A percentile compares a stretch with the other conserved stretches of the same genome.
Evolutionary conservation across 108 stramenopile genomes (phyloP).

Genomic region (Discostella stelligeroides): DNA sequence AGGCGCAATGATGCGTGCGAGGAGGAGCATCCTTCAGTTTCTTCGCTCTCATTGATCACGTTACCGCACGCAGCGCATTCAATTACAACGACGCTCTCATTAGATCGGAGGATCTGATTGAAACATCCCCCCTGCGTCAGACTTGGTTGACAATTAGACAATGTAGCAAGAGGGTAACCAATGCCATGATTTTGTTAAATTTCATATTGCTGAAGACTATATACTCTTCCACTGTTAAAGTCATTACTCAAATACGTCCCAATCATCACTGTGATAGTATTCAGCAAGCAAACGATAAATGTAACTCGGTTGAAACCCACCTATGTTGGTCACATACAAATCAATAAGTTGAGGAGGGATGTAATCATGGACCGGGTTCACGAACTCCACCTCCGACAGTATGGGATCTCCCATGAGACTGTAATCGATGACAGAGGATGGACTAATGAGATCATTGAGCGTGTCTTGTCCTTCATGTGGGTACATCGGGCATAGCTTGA

Average conservation of each 20-base stretch:
- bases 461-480: constrained; percentile 97
- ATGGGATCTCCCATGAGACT: constrained; percentile 57
- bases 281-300: constrained; percentile 94
- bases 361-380: constrained; percentile 96
- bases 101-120: too few relatives aligned
- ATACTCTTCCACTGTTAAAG: not conserved
- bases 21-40: constrained; percentile 25
- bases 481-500: constrained; percentile 97
- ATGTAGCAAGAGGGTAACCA: too few relatives aligned
- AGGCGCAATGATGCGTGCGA: constrained; percentile 19
- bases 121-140: too few relatives aligned
- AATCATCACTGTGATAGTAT: constrained; percentile 94
- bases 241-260: constrained; percentile 68
- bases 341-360: constrained; percentile 93
- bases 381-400: constrained; percentile 78
- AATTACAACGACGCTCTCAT: constrained; percentile 23
- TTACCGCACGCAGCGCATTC: constrained; percentile 25
- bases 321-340: constrained; percentile 94
- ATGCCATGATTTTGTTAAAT: too few relatives aligned
- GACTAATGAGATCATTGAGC: constrained; percentile 87
- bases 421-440: constrained; percentile 67
- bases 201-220: too few relatives aligned
- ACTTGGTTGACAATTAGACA: too few relatives aligned
- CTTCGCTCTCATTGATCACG: constrained; percentile 26
- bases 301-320: constrained; percentile 95